A percentile compares a stretch with the other conserved stretches of the same genome.
Conservation (phyloP, 2,329 filamentous ascomycete genomes). For the Colletotrichum karsti region DNA sequence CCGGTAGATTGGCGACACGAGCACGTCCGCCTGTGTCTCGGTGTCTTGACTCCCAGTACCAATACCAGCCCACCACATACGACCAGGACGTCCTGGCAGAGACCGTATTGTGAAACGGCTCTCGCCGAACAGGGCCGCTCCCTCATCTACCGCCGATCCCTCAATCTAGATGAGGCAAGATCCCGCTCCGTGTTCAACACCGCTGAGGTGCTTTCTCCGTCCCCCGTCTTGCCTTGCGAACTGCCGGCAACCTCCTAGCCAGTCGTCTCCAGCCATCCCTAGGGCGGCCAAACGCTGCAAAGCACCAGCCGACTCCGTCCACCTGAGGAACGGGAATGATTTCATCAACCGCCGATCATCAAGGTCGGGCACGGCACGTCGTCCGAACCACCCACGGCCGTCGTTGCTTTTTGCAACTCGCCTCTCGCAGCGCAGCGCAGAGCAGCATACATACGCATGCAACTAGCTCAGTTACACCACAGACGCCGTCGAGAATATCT, state of each 20-base stretch:
- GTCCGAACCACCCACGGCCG: not conserved
- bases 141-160: slow-evolving; percentile 20
- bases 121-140: not conserved
- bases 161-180: slow-evolving; percentile 28
- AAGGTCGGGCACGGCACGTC: not conserved
- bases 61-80: not conserved
- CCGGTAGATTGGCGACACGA: slow-evolving; percentile 16
- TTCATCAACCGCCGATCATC: slow-evolving; percentile 13
- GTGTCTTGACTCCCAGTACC: not conserved
- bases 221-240: not conserved
- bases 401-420: not conserved
- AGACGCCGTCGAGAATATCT: slow-evolving; percentile 7
- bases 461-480: not conserved
- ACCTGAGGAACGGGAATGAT: slow-evolving; percentile 3
- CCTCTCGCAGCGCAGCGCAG: not conserved
- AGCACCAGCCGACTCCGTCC: not conserved
- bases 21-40: not conserved
- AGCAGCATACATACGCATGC: not conserved
- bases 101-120: slow-evolving; percentile 12
- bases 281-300: not conserved
- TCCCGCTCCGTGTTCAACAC: slow-evolving; percentile 20
- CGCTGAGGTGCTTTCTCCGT: not conserved
- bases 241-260: not conserved
- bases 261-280: not conserved
- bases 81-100: not conserved